Evolutionary conservation across 306 rosid genomes (phyloP).

Genomic region (Dalbergia cochinchinensis): DNA sequence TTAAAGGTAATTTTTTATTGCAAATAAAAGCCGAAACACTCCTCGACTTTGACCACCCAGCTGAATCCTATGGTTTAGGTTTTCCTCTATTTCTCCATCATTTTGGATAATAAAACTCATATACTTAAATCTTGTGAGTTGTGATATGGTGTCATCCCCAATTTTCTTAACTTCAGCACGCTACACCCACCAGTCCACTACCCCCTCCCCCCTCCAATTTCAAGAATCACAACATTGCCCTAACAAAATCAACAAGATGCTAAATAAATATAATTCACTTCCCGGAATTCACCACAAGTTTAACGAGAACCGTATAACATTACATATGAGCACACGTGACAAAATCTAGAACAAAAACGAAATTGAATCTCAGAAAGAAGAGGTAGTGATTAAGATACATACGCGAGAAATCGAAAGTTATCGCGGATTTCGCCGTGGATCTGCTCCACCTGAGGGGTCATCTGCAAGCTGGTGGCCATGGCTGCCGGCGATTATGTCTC

Average conservation of each 20-base stretch:
- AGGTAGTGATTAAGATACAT: slow-evolving; percentile 31
- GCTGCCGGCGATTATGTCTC: slow-evolving; percentile 47
- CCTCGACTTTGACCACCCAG: too few species aligned
- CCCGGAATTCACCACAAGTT: neutral
- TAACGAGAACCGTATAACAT: neutral
- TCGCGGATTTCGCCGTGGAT: slow-evolving; percentile 87
- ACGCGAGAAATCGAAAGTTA: slow-evolving; percentile 76
- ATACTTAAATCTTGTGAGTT: too few species aligned
- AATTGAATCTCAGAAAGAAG: neutral
- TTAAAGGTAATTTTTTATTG: too few species aligned
- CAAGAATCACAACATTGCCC: slow-evolving; percentile 1
- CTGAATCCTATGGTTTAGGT: too few species aligned
- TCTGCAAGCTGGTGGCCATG: slow-evolving; percentile 72
- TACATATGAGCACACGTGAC: neutral
- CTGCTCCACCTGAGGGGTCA: slow-evolving; percentile 89
- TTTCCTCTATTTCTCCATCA: too few species aligned
- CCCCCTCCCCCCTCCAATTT: neutral
- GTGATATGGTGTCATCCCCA: neutral
- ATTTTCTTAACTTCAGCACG: neutral
- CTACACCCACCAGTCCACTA: slow-evolving; percentile 20
- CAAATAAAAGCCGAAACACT: too few species aligned
- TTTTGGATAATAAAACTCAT: too few species aligned
- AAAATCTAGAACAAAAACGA: neutral
- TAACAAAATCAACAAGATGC: neutral
- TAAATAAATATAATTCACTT: neutral